These are phyloP conservation scores for Ampelomyces quisqualis DNA, from an alignment of 2,329 filamentous ascomycete genomes.

Conservation along the genomic window DNA sequence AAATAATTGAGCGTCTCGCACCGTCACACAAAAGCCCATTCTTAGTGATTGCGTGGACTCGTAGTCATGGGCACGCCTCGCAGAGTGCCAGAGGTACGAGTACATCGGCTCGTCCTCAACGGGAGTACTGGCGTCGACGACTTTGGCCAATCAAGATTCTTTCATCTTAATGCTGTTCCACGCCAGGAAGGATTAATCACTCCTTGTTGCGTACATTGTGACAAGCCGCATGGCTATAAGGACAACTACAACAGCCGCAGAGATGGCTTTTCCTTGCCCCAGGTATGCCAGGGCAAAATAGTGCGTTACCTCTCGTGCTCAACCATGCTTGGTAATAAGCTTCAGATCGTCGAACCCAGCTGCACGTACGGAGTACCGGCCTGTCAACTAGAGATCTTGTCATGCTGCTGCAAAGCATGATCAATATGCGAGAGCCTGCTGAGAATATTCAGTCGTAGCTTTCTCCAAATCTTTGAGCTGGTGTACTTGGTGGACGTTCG, in stretches of 20 bases:
- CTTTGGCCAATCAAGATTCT: not conserved
- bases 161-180: no score
- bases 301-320: slow-evolving; percentile 2
- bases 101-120: not conserved
- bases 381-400: slow-evolving; percentile 12
- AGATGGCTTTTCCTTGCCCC: slow-evolving; percentile 33
- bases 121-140: not conserved
- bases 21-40: not conserved
- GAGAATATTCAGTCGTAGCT: slow-evolving; percentile 5
- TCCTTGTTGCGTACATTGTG: not conserved
- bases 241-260: slow-evolving; percentile 23
- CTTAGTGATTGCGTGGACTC: not conserved
- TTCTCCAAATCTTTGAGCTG: not conserved
- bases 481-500: no score
- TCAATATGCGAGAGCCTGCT: slow-evolving; percentile 12
- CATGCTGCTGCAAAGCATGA: slow-evolving; percentile 13
- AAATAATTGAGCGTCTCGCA: no score
- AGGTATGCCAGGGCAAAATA: slow-evolving; percentile 29
- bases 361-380: slow-evolving; percentile 15
- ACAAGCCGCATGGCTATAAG: not conserved
- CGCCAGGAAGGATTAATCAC: no score
- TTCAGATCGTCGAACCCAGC: slow-evolving; percentile 20
- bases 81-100: no score
- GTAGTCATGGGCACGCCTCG: no score
- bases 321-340: slow-evolving; percentile 18